Conservation (phyloP, 1,284 basidiomycete genomes). For the Malassezia dermatis region DNA sequence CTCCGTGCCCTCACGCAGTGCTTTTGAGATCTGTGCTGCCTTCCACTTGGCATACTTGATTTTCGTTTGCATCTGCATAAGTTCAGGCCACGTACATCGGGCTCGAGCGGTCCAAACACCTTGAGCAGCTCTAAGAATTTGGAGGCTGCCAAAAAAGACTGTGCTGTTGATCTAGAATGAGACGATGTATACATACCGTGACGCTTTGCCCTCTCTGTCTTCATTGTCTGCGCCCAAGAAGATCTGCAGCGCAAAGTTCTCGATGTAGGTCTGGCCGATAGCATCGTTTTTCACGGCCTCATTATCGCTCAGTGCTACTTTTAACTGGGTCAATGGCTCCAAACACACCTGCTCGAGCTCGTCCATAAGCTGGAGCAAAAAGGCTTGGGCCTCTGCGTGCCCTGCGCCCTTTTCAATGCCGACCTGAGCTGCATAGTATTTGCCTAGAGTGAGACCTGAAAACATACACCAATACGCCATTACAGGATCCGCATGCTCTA, state of each 20-base stretch:
- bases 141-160: slow-evolving; percentile 74
- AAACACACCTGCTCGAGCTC: slow-evolving; percentile 59
- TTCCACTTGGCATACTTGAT: slow-evolving; percentile 85
- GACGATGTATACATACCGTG: slow-evolving; percentile 54
- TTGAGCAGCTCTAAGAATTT: slow-evolving; percentile 74
- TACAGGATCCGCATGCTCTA: slow-evolving; percentile 67
- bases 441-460: slow-evolving; percentile 45
- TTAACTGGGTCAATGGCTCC: slow-evolving; percentile 53
- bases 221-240: slow-evolving; percentile 83
- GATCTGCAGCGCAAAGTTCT: slow-evolving; percentile 83
- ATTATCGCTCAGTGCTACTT: slow-evolving; percentile 61
- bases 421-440: slow-evolving; percentile 75
- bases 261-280: slow-evolving; percentile 74
- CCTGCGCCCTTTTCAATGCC: slow-evolving; percentile 63
- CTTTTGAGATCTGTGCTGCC: slow-evolving; percentile 75
- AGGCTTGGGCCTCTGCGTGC: slow-evolving; percentile 57
- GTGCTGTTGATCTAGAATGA: slow-evolving; percentile 61
- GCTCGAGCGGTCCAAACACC: slow-evolving; percentile 56
- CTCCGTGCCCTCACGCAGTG: slow-evolving; percentile 61
- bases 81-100: slow-evolving; percentile 34
- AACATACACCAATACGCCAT: slow-evolving; percentile 76
- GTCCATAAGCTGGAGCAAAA: slow-evolving; percentile 65
- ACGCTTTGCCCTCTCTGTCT: slow-evolving; percentile 66
- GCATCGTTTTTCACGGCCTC: slow-evolving; percentile 75
- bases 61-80: slow-evolving; percentile 61